phyloP scores from a whole-genome alignment of 2,329 filamentous ascomycete genomes.

The Colletotrichum echinochloae region DNA sequence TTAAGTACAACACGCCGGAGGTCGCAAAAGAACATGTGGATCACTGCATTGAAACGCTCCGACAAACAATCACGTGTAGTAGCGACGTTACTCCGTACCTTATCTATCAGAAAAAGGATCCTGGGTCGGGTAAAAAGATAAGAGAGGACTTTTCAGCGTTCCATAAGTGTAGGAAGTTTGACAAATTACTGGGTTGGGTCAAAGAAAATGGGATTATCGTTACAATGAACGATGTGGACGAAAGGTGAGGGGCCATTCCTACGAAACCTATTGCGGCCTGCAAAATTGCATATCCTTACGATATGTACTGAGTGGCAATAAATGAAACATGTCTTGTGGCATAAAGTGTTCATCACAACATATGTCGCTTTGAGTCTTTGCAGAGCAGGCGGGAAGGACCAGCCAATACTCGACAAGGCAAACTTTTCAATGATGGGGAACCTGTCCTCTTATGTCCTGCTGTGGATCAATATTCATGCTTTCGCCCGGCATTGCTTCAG shows the following conservation, averaged over 20 bases:
- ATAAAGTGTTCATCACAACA: no score
- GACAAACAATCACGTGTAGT: conserved; percentile 15
- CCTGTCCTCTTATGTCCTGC: no score
- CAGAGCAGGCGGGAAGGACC: no score
- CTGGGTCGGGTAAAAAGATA: neutral
- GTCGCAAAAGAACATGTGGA: conserved; percentile 3
- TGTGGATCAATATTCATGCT: no score
- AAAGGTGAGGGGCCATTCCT: neutral
- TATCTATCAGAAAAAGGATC: neutral
- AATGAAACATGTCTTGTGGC: no score
- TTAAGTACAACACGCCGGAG: conserved; percentile 7
- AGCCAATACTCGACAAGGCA: no score
- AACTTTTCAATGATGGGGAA: no score
- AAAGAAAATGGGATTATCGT: neutral
- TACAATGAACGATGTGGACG: neutral
- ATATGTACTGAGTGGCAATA: no score
- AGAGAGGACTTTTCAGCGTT: conserved; percentile 13
- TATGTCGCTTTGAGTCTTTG: no score
- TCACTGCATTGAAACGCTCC: conserved; percentile 21
- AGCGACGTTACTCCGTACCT: conserved; percentile 20
- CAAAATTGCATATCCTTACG: neutral
- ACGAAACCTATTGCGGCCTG: neutral
- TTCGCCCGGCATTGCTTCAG: no score
- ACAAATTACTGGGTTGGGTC: conserved; percentile 9
- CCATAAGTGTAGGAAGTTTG: conserved; percentile 20